Base-by-base conservation (phyloP, 2,329 filamentous ascomycete species). In the Claviceps africana region DNA sequence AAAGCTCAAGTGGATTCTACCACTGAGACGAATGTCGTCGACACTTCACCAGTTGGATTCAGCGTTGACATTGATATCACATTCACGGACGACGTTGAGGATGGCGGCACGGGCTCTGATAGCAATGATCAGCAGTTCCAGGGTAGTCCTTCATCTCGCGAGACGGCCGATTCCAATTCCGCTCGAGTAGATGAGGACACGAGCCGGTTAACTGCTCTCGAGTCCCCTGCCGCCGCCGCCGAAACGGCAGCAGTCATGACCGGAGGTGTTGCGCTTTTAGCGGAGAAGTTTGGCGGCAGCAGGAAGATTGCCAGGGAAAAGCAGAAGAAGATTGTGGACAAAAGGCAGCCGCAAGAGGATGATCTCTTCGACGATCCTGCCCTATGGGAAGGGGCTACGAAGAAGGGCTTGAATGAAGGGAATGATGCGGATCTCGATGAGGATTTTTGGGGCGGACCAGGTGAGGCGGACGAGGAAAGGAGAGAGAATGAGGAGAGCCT, bases 361-460 rank as follows among this genome's bases (percentile, higher is more conserved):
- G 70, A 74, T 56, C 59, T 71, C 31, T 71, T 73, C 59, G 69
- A 75, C 55, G 69, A 74, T 56, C 62, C 69, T 49, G 62, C 65
- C 17, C 59, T 73, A 28, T 72, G 70, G 71, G 70, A 75, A 58
- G 68, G 67, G 25, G 65, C 66, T 13, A 68, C 73, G 45, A 67
- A 65, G 54, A 71, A 65, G 54, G 55, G 56, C 8, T 39, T 67
- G 17, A 57, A 62, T 47, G 62, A 60, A 43, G 56, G 54, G 39
- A 48, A 33, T 53, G 57, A 54, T 17, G 53, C 54, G 8, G 53
- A 52, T 17, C 48, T 55, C 37, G 55, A 56, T 15, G 56, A 60
- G 31, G 55, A 60, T 31, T 69, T 66, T 45, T 67, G 62, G 66
- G 64, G 64, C 28, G 51, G 37, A 49, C 47, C n/a, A 42, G 54